Evolutionary conservation across 208 protist genomes (phyloP).

Genomic region (Leptomonas seymouri): DNA sequence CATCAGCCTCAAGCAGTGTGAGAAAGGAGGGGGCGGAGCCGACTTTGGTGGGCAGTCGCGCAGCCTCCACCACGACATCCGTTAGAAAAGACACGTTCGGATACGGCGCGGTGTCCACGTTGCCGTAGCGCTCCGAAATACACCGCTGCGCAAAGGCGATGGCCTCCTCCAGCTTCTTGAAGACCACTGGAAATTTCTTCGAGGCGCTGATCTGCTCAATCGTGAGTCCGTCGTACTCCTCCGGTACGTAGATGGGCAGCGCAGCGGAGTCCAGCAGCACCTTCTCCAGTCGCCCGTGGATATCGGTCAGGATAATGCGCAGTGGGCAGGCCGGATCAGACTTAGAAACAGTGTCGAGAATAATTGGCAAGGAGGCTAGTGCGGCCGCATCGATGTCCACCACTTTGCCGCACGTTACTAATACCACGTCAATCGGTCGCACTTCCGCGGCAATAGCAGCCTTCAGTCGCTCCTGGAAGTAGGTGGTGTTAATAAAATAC

Average conservation of each 20-base stretch:
- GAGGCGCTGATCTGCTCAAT: constrained; percentile 36
- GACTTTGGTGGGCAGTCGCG: constrained; percentile 26
- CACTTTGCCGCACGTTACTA: constrained; percentile 55
- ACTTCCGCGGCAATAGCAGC: constrained; percentile 41
- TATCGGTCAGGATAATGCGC: constrained; percentile 51
- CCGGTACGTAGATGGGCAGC: constrained; percentile 51
- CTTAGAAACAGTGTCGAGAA: constrained; percentile 33
- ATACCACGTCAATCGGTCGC: constrained; percentile 52
- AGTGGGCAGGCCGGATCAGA: constrained; percentile 27
- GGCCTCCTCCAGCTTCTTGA: constrained; percentile 48
- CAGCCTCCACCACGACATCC: constrained; percentile 45
- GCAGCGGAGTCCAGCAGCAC: constrained; percentile 41
- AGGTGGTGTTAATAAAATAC: constrained; percentile 56
- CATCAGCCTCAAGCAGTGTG: constrained; percentile 17
- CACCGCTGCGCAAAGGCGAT: constrained; percentile 50
- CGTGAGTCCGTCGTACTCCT: constrained; percentile 49
- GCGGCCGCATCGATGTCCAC: constrained; percentile 61
- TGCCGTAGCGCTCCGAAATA: constrained; percentile 50
- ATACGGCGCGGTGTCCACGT: constrained; percentile 55
- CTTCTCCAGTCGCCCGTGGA: constrained; percentile 56
- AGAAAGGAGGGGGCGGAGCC: constrained; percentile 18
- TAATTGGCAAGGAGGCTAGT: constrained; percentile 32
- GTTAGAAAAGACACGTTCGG: constrained; percentile 58
- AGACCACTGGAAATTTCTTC: constrained; percentile 53
- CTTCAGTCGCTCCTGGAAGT: constrained; percentile 52